phyloP scores from a whole-genome alignment of 345 rosid genomes.

The Cochlearia excelsa region DNA sequence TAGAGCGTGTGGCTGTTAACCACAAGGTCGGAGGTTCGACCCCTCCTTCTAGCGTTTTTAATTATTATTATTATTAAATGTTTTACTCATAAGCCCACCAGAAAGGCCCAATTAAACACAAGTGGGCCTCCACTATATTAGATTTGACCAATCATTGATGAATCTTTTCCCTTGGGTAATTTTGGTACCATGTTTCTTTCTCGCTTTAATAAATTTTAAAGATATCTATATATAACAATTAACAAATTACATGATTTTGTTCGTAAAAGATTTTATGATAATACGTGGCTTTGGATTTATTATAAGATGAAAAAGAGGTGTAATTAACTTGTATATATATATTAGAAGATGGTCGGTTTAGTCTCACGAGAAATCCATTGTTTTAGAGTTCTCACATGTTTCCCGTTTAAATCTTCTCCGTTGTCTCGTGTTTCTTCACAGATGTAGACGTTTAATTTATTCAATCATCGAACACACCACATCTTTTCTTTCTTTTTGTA shows the following conservation, averaged over 20 bases:
- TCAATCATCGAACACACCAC: slow-evolving; percentile 32
- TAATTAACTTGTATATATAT: not conserved
- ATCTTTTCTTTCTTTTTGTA: slow-evolving; percentile 11
- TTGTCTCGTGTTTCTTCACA: slow-evolving; percentile 41
- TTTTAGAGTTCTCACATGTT: slow-evolving; percentile 35
- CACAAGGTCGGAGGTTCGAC: slow-evolving; percentile 90
- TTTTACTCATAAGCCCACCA: too few relatives aligned
- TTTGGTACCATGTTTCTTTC: slow-evolving; percentile 33
- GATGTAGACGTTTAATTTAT: slow-evolving; percentile 28
- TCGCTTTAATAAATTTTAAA: not conserved
- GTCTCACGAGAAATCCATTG: slow-evolving; percentile 45
- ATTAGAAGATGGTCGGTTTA: slow-evolving; percentile 33
- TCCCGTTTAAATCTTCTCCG: slow-evolving; percentile 37
- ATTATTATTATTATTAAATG: not conserved
- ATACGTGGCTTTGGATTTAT: slow-evolving; percentile 13
- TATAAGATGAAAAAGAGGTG: not conserved
- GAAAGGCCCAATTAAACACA: too few relatives aligned
- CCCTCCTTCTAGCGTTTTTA: slow-evolving; percentile 54
- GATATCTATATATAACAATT: too few relatives aligned
- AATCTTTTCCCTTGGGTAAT: slow-evolving; percentile 14
- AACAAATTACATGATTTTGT: too few relatives aligned
- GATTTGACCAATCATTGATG: not conserved
- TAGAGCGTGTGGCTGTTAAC: slow-evolving; percentile 95
- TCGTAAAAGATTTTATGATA: too few relatives aligned
- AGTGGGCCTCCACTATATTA: too few relatives aligned